Base-by-base conservation (phyloP, 495 filamentous ascomycete genomes). In the Penicillium alfredii region DNA sequence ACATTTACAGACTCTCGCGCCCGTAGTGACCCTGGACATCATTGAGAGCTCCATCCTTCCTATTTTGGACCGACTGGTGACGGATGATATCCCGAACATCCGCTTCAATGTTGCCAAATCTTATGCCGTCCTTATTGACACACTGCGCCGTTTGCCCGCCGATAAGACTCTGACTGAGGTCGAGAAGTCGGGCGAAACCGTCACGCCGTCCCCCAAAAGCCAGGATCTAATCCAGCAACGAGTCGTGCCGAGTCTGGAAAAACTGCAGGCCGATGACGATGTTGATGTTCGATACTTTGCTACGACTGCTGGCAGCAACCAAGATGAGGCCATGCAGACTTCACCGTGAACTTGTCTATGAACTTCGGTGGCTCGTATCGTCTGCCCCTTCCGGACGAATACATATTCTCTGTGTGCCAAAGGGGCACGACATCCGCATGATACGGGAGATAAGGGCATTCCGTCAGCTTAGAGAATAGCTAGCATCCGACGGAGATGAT, bases 21-120 rank as follows among this genome's bases (percentile, higher is more conserved):
- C 86, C 17, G 93, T 90, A 44, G 86, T 97, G 49, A 88, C 83
- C 49, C 69, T 97, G 35, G 83, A 86, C 30, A 86, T 94, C 38
- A 92, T 97, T 54, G 82, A 89, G 56, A 82, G 81, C 56, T 90
- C 84, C 12, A 92, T 98, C 50, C 78, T 98, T 7, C 90, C 93
- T 22, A 97, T 97, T 75, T 74, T 98, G 61, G 86, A 95, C 53
- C 82, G 88, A 64, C 80, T 98, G 18, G 84, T 94, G 17, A 72
- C 74, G 10, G 92, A 98, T 55, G 87, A 89, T 17, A 98, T 98
- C 55, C 92, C 92, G 35, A 98, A 98, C 61, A 98, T 98, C 58
- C 87, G 92, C 35, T 98, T 98, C 75, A 98, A 98, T 56, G 90
- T 97, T 33, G 93, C 92, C 37, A 98, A 98, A 66, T 96, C 93